phyloP scores from a whole-genome alignment of 352 stramenopile species.

The Phytophthora niederhauseri region DNA sequence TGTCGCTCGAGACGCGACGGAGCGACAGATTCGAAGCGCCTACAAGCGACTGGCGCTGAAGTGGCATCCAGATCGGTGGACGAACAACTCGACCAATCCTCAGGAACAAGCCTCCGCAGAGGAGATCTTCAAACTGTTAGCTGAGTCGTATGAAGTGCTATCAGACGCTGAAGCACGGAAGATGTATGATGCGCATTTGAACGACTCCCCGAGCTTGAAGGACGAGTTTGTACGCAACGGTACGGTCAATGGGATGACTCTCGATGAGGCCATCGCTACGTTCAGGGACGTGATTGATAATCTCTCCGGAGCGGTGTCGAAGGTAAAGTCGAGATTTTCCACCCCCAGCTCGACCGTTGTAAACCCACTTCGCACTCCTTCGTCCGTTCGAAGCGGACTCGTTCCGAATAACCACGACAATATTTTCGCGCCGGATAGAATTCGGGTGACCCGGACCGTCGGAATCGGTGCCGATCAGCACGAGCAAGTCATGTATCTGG shows the following conservation, averaged over 20 bases:
- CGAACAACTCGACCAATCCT: constrained; percentile 44
- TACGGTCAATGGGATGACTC: constrained; percentile 81
- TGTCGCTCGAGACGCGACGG: constrained; percentile 67
- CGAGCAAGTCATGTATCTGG: constrained; percentile 79
- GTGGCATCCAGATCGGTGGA: constrained; percentile 88
- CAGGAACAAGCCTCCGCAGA: constrained; percentile 74
- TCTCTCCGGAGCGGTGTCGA: constrained; percentile 54
- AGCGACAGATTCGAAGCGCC: constrained; percentile 67
- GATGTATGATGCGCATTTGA: constrained; percentile 70
- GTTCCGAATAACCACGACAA: constrained; percentile 87
- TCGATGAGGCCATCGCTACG: constrained; percentile 84
- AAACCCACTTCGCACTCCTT: constrained; percentile 44
- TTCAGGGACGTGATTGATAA: constrained; percentile 83
- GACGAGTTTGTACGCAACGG: constrained; percentile 82
- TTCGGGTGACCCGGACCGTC: constrained; percentile 69
- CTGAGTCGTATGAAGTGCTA: constrained; percentile 85
- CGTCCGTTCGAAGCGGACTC: constrained; percentile 47
- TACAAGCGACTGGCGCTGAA: constrained; percentile 85
- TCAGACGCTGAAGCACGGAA: constrained; percentile 65
- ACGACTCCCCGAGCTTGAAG: constrained; percentile 49
- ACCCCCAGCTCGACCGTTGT: constrained; percentile 76
- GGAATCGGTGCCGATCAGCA: constrained; percentile 64
- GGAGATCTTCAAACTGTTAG: constrained; percentile 83
- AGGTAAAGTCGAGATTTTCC: constrained; percentile 68
- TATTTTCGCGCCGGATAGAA: constrained; percentile 70